Evolutionary conservation across 306 rosid genomes (phyloP).

Genomic region (Cucumis sativus): DNA sequence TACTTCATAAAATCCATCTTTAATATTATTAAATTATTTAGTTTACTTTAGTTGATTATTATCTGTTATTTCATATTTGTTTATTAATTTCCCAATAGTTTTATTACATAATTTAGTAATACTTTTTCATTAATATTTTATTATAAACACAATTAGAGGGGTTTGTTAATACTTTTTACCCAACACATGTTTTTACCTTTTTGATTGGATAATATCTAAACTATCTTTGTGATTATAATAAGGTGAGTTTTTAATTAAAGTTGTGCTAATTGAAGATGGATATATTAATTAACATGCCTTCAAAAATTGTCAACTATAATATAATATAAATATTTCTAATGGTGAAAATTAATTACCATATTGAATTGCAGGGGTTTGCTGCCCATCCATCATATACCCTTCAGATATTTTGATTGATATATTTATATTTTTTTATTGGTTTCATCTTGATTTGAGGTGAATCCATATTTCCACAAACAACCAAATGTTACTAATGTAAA

Average conservation of each 20-base stretch:
- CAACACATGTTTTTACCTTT: background rate
- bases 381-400: no score
- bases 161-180: background rate
- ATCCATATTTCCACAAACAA: no score
- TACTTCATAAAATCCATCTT: background rate
- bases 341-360: no score
- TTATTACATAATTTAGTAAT: background rate
- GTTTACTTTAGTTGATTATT: background rate
- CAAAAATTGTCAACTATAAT: background rate
- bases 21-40: background rate
- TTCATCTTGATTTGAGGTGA: no score
- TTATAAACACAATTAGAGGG: background rate
- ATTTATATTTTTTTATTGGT: no score
- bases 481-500: no score
- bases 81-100: background rate
- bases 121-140: background rate
- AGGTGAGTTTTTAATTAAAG: background rate
- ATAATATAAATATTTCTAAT: background rate
- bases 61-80: background rate
- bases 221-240: background rate
- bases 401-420: no score
- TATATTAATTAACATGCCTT: background rate
- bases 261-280: background rate
- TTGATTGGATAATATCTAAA: background rate
- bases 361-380: no score